phyloP scores from a whole-genome alignment of 2,329 filamentous ascomycete species.

The Botrytis porri region DNA sequence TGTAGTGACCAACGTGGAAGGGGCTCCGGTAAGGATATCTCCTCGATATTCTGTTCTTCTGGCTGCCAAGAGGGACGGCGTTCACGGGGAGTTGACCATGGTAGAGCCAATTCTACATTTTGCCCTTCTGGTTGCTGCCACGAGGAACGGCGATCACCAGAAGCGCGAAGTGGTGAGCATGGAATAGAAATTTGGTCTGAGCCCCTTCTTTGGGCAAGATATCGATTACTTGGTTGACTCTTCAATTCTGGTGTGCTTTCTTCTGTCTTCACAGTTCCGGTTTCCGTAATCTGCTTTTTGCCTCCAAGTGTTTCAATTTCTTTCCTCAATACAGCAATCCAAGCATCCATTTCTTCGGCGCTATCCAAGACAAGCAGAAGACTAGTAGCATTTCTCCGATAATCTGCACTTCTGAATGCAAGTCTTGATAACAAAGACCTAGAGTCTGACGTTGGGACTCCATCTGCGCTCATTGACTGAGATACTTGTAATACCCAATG shows the following conservation, averaged over 20 bases:
- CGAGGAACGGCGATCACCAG: conserved; percentile 22
- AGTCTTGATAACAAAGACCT: conserved; percentile 65
- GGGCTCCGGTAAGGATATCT: background rate
- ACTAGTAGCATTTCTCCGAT: conserved; percentile 54
- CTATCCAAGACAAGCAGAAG: conserved; percentile 71
- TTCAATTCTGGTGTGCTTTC: conserved; percentile 36
- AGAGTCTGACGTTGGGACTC: conserved; percentile 48
- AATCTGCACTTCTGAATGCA: conserved; percentile 56
- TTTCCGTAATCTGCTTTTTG: conserved; percentile 60
- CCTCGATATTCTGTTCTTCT: conserved; percentile 12
- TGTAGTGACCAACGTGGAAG: conserved; percentile 13
- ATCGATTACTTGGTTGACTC: conserved; percentile 33
- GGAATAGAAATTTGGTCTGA: conserved; percentile 28
- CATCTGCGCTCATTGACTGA: conserved; percentile 60
- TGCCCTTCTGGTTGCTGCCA: conserved; percentile 20
- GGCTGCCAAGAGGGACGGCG: conserved; percentile 13
- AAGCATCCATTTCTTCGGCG: conserved; percentile 71
- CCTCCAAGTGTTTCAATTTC: conserved; percentile 71
- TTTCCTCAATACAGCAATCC: conserved; percentile 65
- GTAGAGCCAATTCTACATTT: conserved; percentile 14
- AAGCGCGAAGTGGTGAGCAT: conserved; percentile 25
- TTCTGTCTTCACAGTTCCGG: conserved; percentile 50
- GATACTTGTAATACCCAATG: conserved; percentile 79
- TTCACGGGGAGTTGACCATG: background rate
- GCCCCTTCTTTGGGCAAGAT: conserved; percentile 29